Evolutionary conservation across 208 protist genomes (phyloP).

Genomic region (Strigomonas culicis): DNA sequence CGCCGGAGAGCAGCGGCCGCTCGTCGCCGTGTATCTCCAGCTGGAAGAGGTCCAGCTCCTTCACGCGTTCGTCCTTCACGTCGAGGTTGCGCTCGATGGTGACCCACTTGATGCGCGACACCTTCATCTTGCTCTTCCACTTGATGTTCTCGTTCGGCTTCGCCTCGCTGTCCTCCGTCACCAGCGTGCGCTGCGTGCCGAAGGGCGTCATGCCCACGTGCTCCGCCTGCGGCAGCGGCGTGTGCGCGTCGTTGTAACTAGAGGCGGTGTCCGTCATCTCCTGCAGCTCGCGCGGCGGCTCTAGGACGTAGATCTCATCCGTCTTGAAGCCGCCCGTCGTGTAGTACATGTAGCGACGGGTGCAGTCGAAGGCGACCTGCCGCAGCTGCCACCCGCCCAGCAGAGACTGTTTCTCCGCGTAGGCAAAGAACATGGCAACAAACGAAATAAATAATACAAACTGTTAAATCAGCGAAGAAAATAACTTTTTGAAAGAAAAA

Average conservation of each 20-base stretch:
- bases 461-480: no score
- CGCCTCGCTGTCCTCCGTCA: neutral
- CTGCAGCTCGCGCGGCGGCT: conserved; percentile 10
- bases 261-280: conserved; percentile 10
- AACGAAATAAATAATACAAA: no score
- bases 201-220: conserved; percentile 18
- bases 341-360: conserved; percentile 50
- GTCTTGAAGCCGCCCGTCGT: conserved; percentile 8
- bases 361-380: conserved; percentile 39
- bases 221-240: conserved; percentile 12
- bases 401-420: conserved; percentile 27
- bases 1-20: conserved; percentile 20
- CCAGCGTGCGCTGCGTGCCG: conserved; percentile 2
- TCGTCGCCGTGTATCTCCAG: conserved; percentile 24
- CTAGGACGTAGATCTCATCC: neutral
- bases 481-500: neutral
- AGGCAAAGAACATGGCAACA: conserved; percentile 11
- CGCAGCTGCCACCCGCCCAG: conserved; percentile 38
- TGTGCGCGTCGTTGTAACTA: conserved; percentile 13
- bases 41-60: conserved; percentile 29
- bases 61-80: conserved; percentile 29
- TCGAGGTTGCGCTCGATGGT: conserved; percentile 48
- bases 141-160: conserved; percentile 23
- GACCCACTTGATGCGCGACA: conserved; percentile 38
- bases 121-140: conserved; percentile 76